Conservation (phyloP, 306 rosid species). For the Luffa aegyptiaca region DNA sequence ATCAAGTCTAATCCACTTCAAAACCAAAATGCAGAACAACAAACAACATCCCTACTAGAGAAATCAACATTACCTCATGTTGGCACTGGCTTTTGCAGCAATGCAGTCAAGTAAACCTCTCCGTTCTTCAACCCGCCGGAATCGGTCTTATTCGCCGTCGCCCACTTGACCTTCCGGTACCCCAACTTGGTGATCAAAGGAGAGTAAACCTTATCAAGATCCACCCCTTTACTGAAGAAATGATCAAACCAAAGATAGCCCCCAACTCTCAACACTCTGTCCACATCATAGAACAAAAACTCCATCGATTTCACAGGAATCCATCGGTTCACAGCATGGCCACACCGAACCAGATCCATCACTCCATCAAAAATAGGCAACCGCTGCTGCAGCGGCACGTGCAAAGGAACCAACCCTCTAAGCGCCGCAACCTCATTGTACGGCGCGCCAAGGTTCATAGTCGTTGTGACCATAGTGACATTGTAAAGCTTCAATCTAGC, state of each 20-base stretch:
- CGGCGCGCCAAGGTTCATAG: constrained; percentile 75
- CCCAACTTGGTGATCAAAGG: constrained; percentile 83
- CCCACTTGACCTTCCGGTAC: constrained; percentile 91
- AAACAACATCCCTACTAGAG: neutral
- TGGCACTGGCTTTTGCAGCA: constrained; percentile 77
- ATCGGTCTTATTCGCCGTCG: constrained; percentile 50
- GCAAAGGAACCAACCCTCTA: constrained; percentile 80
- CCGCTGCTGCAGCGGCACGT: constrained; percentile 88
- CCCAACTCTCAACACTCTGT: constrained; percentile 76
- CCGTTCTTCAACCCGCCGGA: constrained; percentile 55
- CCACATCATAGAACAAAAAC: constrained; percentile 69
- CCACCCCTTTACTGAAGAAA: constrained; percentile 65
- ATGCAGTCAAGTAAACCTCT: constrained; percentile 77
- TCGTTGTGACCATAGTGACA: constrained; percentile 69
- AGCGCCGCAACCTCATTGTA: constrained; percentile 70
- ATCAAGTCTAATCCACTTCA: neutral
- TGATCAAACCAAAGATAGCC: constrained; percentile 93
- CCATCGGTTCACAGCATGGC: constrained; percentile 92
- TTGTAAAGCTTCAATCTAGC: constrained; percentile 72
- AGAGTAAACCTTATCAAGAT: constrained; percentile 60
- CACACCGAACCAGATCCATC: constrained; percentile 85
- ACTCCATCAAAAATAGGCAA: constrained; percentile 76
- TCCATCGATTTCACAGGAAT: constrained; percentile 68
- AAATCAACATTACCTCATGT: constrained; percentile 30
- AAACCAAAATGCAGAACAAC: neutral